A percentile compares a stretch with the other conserved stretches of the same genome.
phyloP scores from a whole-genome alignment of 306 rosid species.

The Vicia villosa region DNA sequence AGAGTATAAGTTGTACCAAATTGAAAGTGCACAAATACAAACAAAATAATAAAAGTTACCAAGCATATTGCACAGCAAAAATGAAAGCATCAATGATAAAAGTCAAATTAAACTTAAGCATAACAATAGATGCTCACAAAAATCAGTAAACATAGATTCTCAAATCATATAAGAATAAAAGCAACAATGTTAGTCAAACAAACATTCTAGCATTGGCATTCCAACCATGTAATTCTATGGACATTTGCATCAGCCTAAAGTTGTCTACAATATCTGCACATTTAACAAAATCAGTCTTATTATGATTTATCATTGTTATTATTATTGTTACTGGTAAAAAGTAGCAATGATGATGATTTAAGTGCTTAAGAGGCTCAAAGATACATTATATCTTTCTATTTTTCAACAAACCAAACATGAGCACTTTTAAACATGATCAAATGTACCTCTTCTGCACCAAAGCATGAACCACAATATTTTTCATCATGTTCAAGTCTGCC shows the following conservation, averaged over 20 bases:
- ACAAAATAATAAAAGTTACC: slow-evolving; percentile 14
- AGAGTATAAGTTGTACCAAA: background rate
- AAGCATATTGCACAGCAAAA: slow-evolving; percentile 19
- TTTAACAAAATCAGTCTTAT: background rate
- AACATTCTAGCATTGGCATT: background rate
- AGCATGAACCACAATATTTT: slow-evolving; percentile 92
- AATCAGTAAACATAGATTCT: background rate
- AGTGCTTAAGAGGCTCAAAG: slow-evolving; percentile 15
- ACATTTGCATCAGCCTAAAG: slow-evolving; percentile 9
- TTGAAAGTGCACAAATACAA: slow-evolving; percentile 19
- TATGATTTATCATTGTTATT: background rate
- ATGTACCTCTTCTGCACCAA: slow-evolving; percentile 82
- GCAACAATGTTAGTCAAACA: background rate
- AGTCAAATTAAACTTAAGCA: background rate
- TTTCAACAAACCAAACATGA: too few relatives aligned
- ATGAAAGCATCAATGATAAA: slow-evolving; percentile 11
- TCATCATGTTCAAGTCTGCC: slow-evolving; percentile 89
- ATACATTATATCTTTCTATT: background rate
- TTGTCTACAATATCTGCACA: background rate
- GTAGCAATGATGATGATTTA: slow-evolving; percentile 1
- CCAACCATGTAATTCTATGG: background rate
- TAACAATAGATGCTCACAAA: background rate
- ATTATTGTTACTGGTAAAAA: background rate
- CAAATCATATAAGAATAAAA: background rate
- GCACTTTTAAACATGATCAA: slow-evolving; percentile 23